These are phyloP conservation scores for Nemania sp. DNA, from an alignment of 2,329 filamentous ascomycete species.

Conservation along the genomic window DNA sequence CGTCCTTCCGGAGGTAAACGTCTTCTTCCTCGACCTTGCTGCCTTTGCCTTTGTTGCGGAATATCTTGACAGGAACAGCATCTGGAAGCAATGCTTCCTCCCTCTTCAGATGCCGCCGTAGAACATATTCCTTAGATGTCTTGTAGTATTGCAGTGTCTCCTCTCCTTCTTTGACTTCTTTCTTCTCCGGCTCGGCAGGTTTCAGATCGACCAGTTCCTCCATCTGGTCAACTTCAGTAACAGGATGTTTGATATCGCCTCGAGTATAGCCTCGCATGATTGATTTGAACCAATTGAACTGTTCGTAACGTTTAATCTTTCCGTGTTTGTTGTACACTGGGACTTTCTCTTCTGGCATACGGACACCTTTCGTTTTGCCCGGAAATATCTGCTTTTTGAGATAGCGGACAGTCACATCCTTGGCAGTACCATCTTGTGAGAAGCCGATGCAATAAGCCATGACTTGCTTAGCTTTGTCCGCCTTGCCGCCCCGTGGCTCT, in stretches of 20 bases:
- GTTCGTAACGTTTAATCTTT: conserved; percentile 74
- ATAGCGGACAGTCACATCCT: conserved; percentile 93
- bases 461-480: conserved; percentile 84
- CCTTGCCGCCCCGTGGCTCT: conserved; percentile 80
- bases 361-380: conserved; percentile 84
- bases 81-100: conserved; percentile 81
- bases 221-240: conserved; percentile 73
- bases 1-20: conserved; percentile 77
- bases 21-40: conserved; percentile 74
- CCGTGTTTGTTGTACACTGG: conserved; percentile 77
- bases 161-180: conserved; percentile 71
- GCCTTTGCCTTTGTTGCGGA: conserved; percentile 74
- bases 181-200: conserved; percentile 72
- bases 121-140: conserved; percentile 78
- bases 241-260: conserved; percentile 51
- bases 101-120: conserved; percentile 83
- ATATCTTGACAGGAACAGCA: conserved; percentile 72
- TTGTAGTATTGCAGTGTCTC: conserved; percentile 90
- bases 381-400: conserved; percentile 80
- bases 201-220: conserved; percentile 80
- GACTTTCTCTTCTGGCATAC: conserved; percentile 78
- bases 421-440: conserved; percentile 82
- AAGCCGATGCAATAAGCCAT: conserved; percentile 88
- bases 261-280: conserved; percentile 73
- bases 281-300: conserved; percentile 86